Conservation (phyloP, 495 filamentous ascomycete genomes). For the Hypoxylon intermedium region DNA sequence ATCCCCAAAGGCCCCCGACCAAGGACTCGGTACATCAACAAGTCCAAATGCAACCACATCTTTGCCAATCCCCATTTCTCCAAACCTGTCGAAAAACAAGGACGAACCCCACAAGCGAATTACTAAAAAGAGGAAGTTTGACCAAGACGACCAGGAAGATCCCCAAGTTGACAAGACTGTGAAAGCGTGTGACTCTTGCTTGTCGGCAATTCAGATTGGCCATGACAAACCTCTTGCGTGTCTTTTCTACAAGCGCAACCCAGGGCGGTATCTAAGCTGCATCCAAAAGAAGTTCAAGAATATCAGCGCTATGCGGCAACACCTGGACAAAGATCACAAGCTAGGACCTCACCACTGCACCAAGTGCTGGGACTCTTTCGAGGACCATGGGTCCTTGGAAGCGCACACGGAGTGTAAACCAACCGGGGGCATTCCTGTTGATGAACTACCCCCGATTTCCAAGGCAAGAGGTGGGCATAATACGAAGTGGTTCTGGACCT, state of each 20-base stretch:
- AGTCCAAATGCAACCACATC: too few species aligned
- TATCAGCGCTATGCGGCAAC: slow-evolving; percentile 30
- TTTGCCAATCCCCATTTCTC: too few species aligned
- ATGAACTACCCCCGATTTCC: slow-evolving; percentile 15
- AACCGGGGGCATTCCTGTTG: slow-evolving; percentile 22
- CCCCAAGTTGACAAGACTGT: neutral
- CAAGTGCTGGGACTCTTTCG: slow-evolving; percentile 20
- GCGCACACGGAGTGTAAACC: slow-evolving; percentile 13
- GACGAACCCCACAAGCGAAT: too few species aligned
- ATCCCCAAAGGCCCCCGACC: too few species aligned
- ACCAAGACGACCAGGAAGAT: neutral
- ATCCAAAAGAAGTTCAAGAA: slow-evolving; percentile 18
- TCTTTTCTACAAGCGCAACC: slow-evolving; percentile 34
- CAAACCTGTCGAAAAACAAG: too few species aligned
- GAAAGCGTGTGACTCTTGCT: slow-evolving; percentile 11
- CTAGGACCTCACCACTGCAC: slow-evolving; percentile 19
- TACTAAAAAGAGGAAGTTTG: too few species aligned
- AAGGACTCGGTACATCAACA: too few species aligned
- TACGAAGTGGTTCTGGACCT: slow-evolving; percentile 35
- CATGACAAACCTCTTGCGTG: slow-evolving; percentile 22
- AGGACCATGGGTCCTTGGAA: slow-evolving; percentile 1
- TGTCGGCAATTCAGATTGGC: neutral
- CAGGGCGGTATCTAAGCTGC: slow-evolving; percentile 9
- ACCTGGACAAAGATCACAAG: slow-evolving; percentile 26
- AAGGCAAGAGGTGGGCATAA: neutral